A percentile compares a stretch with the other conserved stretches of the same genome.
Conservation (phyloP, 768 basidiomycete genomes). For the Lepiota subincarnata region DNA sequence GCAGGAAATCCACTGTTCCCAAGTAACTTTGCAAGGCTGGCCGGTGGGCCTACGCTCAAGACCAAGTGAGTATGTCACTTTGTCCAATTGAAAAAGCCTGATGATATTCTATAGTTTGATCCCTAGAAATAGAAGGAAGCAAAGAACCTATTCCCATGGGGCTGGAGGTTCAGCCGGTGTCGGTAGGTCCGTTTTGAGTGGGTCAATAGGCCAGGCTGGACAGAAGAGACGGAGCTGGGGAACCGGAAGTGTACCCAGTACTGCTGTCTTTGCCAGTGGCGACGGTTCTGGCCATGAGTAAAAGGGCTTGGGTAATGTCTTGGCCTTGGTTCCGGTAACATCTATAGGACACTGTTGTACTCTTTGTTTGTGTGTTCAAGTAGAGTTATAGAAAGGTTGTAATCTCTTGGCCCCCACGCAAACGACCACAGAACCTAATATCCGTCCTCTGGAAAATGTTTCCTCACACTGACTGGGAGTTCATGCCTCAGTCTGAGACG, state of each 20-base stretch:
- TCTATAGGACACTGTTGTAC: too few species aligned
- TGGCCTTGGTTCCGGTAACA: too few species aligned
- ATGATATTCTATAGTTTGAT: constrained; percentile 1
- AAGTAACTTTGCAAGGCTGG: constrained; percentile 69
- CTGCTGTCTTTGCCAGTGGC: neutral
- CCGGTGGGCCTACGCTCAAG: constrained; percentile 58
- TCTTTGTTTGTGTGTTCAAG: too few species aligned
- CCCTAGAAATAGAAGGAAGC: constrained; percentile 12
- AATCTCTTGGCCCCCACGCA: too few species aligned
- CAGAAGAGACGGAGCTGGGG: constrained; percentile 17
- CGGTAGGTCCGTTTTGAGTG: neutral
- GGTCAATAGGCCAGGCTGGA: constrained; percentile 2
- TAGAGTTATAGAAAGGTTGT: too few species aligned
- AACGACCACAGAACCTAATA: too few species aligned
- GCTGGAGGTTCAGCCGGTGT: neutral
- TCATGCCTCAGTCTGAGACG: too few species aligned
- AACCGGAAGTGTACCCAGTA: neutral
- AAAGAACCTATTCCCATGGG: constrained; percentile 20
- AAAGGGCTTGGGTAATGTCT: neutral
- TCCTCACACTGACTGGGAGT: too few species aligned
- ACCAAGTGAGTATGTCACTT: constrained; percentile 33
- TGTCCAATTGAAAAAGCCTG: neutral
- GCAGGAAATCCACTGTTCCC: constrained; percentile 82
- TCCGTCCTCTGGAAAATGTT: too few species aligned
- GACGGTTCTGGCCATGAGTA: constrained; percentile 2